A percentile compares a stretch with the other conserved stretches of the same genome.
phyloP scores from a whole-genome alignment of 805 yeast genomes.

The Candida xyloterini region DNA sequence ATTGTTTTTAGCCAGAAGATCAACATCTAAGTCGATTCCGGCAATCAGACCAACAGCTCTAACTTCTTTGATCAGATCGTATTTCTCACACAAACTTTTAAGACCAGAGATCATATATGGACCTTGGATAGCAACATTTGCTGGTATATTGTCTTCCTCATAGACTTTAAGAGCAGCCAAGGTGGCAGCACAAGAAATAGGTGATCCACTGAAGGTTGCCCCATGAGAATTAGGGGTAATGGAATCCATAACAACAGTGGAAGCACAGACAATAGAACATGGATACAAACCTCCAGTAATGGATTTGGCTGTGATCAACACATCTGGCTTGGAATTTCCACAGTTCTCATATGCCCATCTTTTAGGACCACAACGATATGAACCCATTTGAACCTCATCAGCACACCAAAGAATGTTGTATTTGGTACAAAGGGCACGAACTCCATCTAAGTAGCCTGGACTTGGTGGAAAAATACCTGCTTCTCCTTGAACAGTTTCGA shows the following conservation, averaged over 20 bases:
- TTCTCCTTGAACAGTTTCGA: constrained; percentile 41
- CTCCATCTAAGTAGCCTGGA: constrained; percentile 32
- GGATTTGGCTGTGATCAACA: constrained; percentile 28
- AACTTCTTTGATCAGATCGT: constrained; percentile 22
- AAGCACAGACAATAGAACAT: constrained; percentile 22
- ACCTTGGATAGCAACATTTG: constrained; percentile 19
- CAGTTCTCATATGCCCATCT: constrained; percentile 36
- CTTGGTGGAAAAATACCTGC: constrained; percentile 38
- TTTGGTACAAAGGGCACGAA: constrained; percentile 32
- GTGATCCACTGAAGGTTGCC: constrained; percentile 31
- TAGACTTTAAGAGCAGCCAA: constrained; percentile 28
- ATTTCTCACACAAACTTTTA: constrained; percentile 10
- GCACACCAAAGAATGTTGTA: constrained; percentile 33
- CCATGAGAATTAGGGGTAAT: constrained; percentile 30
- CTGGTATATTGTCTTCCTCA: constrained; percentile 25
- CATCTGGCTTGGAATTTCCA: constrained; percentile 26
- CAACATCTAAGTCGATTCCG: constrained; percentile 23
- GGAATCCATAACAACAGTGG: constrained; percentile 25
- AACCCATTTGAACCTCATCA: constrained; percentile 39
- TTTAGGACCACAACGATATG: constrained; percentile 35
- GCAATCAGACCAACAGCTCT: constrained; percentile 28
- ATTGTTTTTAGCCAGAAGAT: constrained; percentile 11
- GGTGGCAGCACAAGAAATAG: constrained; percentile 27
- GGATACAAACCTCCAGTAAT: constrained; percentile 32
- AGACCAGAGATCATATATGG: constrained; percentile 23